Evolutionary conservation across 495 filamentous ascomycete genomes (phyloP).

Genomic region (Venustampulla echinocandica): DNA sequence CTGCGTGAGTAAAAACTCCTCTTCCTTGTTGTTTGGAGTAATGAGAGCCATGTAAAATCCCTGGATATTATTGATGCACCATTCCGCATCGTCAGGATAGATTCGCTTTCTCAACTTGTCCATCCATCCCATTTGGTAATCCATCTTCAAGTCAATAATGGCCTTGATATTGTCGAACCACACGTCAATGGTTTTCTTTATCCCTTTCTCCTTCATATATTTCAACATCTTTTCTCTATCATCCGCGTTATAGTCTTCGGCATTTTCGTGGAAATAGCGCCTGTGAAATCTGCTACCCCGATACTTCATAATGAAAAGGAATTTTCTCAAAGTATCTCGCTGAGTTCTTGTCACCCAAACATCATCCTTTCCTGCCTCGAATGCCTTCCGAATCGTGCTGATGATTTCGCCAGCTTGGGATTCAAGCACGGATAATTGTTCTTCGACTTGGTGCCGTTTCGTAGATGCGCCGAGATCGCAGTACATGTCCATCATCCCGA

Average conservation of each 20-base stretch:
- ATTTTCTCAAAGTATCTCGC: slow-evolving; percentile 38
- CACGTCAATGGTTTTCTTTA: slow-evolving; percentile 38
- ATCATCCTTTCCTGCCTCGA: slow-evolving; percentile 9
- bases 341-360: slow-evolving; percentile 34
- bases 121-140: slow-evolving; percentile 29
- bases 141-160: slow-evolving; percentile 40
- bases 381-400: slow-evolving; percentile 10
- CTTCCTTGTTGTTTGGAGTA: slow-evolving; percentile 27
- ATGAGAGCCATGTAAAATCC: slow-evolving; percentile 38
- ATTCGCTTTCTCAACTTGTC: slow-evolving; percentile 24
- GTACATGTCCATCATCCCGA: slow-evolving; percentile 17
- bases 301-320: slow-evolving; percentile 48
- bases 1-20: slow-evolving; percentile 45
- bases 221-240: slow-evolving; percentile 31
- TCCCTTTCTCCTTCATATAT: slow-evolving; percentile 38
- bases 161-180: slow-evolving; percentile 41
- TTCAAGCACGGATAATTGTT: slow-evolving; percentile 13
- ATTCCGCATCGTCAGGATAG: slow-evolving; percentile 35
- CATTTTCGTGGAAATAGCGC: slow-evolving; percentile 29
- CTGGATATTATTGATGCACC: slow-evolving; percentile 33
- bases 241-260: slow-evolving; percentile 31
- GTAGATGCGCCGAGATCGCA: slow-evolving; percentile 7
- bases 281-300: slow-evolving; percentile 28
- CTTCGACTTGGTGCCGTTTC: slow-evolving; percentile 10
- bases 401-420: slow-evolving; percentile 8